These are phyloP conservation scores for Globisporangium middletonii DNA, from an alignment of 352 stramenopile genomes.

Conservation along the genomic window DNA sequence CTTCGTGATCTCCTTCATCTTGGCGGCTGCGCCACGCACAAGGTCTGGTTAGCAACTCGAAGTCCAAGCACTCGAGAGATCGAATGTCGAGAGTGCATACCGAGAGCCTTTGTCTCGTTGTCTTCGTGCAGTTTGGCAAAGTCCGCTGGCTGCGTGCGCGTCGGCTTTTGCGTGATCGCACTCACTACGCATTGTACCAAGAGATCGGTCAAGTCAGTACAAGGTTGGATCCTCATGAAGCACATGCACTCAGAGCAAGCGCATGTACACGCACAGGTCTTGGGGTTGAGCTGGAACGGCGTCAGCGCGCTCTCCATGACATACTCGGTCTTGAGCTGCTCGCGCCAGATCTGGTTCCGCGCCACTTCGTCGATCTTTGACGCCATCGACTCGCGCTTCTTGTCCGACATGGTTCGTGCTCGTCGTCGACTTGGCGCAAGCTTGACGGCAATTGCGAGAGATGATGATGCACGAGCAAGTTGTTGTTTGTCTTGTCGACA, in stretches of 20 bases:
- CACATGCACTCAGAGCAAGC: not conserved
- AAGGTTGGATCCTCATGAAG: not conserved
- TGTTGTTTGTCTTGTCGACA: too few species aligned
- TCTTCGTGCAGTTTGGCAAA: slow-evolving; percentile 59
- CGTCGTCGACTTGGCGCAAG: too few species aligned
- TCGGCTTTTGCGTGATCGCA: slow-evolving; percentile 71
- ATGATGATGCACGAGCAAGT: too few species aligned
- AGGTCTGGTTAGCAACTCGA: not conserved
- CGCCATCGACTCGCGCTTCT: slow-evolving; percentile 68
- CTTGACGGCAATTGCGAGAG: too few species aligned
- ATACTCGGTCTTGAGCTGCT: slow-evolving; percentile 83
- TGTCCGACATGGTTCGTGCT: slow-evolving; percentile 42
- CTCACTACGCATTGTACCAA: slow-evolving; percentile 35
- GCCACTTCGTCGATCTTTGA: slow-evolving; percentile 83
- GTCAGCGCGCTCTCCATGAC: slow-evolving; percentile 67
- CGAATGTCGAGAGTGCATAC: slow-evolving; percentile 11
- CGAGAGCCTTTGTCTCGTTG: slow-evolving; percentile 43
- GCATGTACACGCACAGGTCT: slow-evolving; percentile 41
- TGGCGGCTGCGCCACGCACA: slow-evolving; percentile 19
- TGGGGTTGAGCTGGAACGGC: slow-evolving; percentile 81
- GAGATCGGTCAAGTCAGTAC: not conserved
- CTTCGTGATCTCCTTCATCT: slow-evolving; percentile 60
- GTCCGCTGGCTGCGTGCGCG: slow-evolving; percentile 61
- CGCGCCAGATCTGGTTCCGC: slow-evolving; percentile 86
- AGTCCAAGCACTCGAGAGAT: not conserved